Conservation (phyloP, 192 early-diverging fungal genomes). For the Mortierella alpina region DNA sequence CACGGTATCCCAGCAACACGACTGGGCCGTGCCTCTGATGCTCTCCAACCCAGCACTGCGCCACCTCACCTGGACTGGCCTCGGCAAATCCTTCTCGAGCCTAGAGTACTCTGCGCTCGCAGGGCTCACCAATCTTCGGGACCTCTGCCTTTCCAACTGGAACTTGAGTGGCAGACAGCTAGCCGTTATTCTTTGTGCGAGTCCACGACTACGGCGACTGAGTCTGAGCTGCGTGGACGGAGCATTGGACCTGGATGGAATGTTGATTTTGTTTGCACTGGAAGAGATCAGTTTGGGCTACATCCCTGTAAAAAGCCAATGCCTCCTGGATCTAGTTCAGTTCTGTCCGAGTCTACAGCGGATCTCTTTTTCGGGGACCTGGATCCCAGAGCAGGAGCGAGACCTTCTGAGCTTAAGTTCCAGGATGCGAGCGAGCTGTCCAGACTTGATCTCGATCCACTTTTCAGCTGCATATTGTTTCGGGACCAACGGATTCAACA, state of each 20-base stretch:
- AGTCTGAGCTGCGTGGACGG: conserved; percentile 34
- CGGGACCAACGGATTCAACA: conserved; percentile 14
- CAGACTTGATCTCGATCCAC: conserved; percentile 23
- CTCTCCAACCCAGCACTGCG: conserved; percentile 10
- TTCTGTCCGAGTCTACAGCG: conserved; percentile 20
- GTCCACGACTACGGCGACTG: conserved; percentile 19
- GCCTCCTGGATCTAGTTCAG: conserved; percentile 17
- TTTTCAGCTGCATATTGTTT: conserved; percentile 24
- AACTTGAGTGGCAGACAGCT: conserved; percentile 17
- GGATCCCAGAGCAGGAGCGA: conserved; percentile 18
- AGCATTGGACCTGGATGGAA: conserved; percentile 11
- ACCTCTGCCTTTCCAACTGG: conserved; percentile 37
- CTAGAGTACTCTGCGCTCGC: conserved; percentile 3
- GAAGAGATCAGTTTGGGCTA: conserved; percentile 42
- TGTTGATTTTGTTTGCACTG: conserved; percentile 16
- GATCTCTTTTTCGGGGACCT: conserved; percentile 38
- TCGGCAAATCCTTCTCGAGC: background rate
- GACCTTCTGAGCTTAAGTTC: conserved; percentile 18
- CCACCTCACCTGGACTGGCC: conserved; percentile 28
- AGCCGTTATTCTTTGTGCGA: conserved; percentile 10
- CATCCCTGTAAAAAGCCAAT: conserved; percentile 17
- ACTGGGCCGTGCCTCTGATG: conserved; percentile 20
- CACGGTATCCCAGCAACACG: conserved; percentile 21
- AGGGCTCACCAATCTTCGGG: conserved; percentile 8
- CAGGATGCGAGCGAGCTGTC: conserved; percentile 14